phyloP scores from a whole-genome alignment of 371 early-diverging fungal genomes.

The Zychaea mexicana region DNA sequence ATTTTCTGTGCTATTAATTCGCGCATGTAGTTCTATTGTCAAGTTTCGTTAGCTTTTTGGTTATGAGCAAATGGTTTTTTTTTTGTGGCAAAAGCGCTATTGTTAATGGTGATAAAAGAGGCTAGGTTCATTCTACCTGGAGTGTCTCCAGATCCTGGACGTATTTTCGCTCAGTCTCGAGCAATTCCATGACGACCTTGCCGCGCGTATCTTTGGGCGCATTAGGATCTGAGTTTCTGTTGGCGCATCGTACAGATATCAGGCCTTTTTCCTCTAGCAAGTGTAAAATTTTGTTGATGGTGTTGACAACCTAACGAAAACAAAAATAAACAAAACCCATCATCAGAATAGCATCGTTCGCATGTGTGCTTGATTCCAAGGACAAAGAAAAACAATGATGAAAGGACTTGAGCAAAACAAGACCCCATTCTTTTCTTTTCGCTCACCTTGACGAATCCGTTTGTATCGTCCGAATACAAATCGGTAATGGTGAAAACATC shows the following conservation, averaged over 20 bases:
- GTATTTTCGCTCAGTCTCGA: slow-evolving; percentile 95
- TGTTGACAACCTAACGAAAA: slow-evolving; percentile 58
- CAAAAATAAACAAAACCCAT: slow-evolving; percentile 1
- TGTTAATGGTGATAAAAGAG: too few relatives aligned
- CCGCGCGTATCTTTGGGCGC: slow-evolving; percentile 83
- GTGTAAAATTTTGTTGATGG: slow-evolving; percentile 71
- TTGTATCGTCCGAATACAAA: slow-evolving; percentile 92
- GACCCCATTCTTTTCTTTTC: too few relatives aligned
- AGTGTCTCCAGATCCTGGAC: slow-evolving; percentile 88
- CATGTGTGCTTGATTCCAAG: too few relatives aligned
- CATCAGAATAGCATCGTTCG: too few relatives aligned
- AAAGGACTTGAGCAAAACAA: background rate
- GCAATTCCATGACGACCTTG: slow-evolving; percentile 84
- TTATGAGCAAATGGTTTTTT: too few relatives aligned
- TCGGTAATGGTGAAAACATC: slow-evolving; percentile 88
- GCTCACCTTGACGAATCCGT: slow-evolving; percentile 92
- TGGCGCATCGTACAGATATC: slow-evolving; percentile 55
- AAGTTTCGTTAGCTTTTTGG: too few relatives aligned
- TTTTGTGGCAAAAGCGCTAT: too few relatives aligned
- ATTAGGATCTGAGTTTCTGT: slow-evolving; percentile 60
- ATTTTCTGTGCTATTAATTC: slow-evolving; percentile 60
- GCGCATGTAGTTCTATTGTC: slow-evolving; percentile 58
- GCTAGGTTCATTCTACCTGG: slow-evolving; percentile 59
- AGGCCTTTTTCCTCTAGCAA: slow-evolving; percentile 70
- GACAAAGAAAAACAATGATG: background rate